Evolutionary conservation across 2,329 filamentous ascomycete species (phyloP).

Genomic region (Diaporthe eres): DNA sequence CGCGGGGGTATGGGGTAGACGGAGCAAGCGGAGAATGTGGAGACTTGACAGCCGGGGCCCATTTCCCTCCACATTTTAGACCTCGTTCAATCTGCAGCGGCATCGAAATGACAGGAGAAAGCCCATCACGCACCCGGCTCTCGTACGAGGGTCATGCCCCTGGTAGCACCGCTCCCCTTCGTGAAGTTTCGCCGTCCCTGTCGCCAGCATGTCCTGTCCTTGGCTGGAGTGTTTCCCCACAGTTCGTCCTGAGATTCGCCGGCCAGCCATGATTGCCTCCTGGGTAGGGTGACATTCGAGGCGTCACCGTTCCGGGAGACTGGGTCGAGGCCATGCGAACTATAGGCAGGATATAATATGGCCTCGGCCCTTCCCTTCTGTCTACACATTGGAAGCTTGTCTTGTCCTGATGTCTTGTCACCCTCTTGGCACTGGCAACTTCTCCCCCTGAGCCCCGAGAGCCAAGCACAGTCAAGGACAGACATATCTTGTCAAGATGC

Average conservation of each 20-base stretch:
- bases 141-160: background rate
- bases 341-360: conserved; percentile 4
- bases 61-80: conserved; percentile 1
- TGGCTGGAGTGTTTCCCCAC: conserved; percentile 6
- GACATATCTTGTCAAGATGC: conserved; percentile 27
- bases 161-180: conserved; percentile 22
- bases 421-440: conserved; percentile 12
- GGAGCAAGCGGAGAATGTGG: conserved; percentile 22
- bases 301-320: conserved; percentile 2
- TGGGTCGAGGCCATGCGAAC: conserved; percentile 4
- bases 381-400: conserved; percentile 4
- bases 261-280: conserved; percentile 16
- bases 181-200: conserved; percentile 31
- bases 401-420: conserved; percentile 10
- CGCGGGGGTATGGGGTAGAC: conserved; percentile 18
- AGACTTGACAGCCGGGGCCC: background rate
- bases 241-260: conserved; percentile 27
- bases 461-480: background rate
- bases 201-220: background rate
- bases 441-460: conserved; percentile 1
- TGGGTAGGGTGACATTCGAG: conserved; percentile 29
- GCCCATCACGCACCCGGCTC: background rate
- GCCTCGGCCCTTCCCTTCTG: conserved; percentile 3
- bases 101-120: conserved; percentile 33
- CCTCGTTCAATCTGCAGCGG: conserved; percentile 15